Evolutionary conservation across 257 asterid genomes (phyloP).

Genomic region (Solanum appendiculatum): DNA sequence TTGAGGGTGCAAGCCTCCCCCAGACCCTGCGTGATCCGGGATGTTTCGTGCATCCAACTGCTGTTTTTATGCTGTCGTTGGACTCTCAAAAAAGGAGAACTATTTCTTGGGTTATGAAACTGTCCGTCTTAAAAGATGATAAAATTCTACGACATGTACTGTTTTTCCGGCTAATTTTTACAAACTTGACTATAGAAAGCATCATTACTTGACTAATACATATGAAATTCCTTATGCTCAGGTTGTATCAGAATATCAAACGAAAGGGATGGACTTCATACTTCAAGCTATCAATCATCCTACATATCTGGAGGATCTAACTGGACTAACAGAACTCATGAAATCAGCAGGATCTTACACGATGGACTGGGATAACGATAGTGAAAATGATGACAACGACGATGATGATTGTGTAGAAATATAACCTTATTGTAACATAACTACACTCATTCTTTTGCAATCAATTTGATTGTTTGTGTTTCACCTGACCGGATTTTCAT

Average conservation of each 20-base stretch:
- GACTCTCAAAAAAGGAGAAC: neutral
- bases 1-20: neutral
- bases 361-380: constrained; percentile 58
- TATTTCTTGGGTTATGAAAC: neutral
- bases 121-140: neutral
- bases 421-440: constrained; percentile 9
- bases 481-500: neutral
- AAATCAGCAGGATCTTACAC: constrained; percentile 55
- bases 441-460: neutral
- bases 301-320: constrained; percentile 78
- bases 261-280: constrained; percentile 65
- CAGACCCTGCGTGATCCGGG: neutral
- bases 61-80: neutral
- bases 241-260: constrained; percentile 71
- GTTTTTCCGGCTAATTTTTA: neutral
- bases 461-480: neutral
- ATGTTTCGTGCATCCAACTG: neutral
- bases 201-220: neutral
- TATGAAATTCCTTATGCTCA: constrained; percentile 9
- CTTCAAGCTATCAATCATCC: constrained; percentile 87
- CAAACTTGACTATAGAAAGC: neutral
- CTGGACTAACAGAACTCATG: constrained; percentile 86
- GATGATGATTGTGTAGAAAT: constrained; percentile 52
- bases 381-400: constrained; percentile 23
- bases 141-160: neutral